Base-by-base conservation (phyloP, 2,329 filamentous ascomycete species). In the Fusarium xylarioides region DNA sequence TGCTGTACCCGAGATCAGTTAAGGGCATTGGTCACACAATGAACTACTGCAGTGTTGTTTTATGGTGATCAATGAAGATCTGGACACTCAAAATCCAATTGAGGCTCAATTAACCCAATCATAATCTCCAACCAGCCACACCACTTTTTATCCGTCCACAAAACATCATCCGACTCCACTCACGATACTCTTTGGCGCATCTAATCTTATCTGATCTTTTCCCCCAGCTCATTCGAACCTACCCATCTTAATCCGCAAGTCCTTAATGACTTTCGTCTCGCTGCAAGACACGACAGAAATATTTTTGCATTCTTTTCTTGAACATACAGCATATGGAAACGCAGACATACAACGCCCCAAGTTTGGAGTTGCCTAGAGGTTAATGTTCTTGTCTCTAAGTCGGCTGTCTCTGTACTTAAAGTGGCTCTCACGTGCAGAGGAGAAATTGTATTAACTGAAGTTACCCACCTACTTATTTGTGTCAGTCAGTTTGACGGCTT, bases 161-260 rank as follows among this genome's bases (percentile, higher is more conserved):
- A 14, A 26, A 11, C 5, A 10, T 43, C 6, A 14, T 12, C 37
- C 4, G 2, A 43, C 28, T 66, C 69, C 57, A 71, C 57, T 23
- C 18, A 12, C 23, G n/a, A 52, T 26, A 7, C 18, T 58, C 35
- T 28, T 28, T 40, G 26, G 6, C 12, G 11, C 23, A 30, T 46
- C 35, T 44, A 63, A 71, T 74, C 70, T 74, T 73, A 73, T 73
- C 70, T 68, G 70, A 73, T 73, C 47, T 23, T 2, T 32, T 11
- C 6, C 5, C 11, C n/a, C 30, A 34, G n/a, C n/a, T 5, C 35
- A 53, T 62, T 44, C 47, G 21, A 19, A 18, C 21, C 28, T 14
- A 10, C 4, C 47, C 12, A 10, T 15, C 43, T 28, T 19, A 7
- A 23, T 19, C 30, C 21, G 11, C 6, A 19, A 14, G 18, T 34